These are phyloP conservation scores for Leptosphaerulina australis DNA, from an alignment of 2,329 filamentous ascomycete species.

Conservation along the genomic window DNA sequence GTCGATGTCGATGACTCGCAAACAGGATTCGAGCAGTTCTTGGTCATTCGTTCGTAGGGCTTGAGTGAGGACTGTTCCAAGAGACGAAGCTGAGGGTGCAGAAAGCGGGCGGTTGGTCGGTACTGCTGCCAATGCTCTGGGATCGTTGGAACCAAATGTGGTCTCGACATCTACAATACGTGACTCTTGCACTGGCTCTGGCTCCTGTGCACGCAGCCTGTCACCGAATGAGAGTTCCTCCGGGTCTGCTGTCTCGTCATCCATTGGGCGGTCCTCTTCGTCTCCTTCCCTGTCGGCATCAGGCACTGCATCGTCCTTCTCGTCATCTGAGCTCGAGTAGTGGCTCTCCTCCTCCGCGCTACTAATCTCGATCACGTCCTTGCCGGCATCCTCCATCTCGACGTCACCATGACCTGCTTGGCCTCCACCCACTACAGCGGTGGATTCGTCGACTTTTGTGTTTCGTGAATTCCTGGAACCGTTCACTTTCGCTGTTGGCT, in stretches of 20 bases:
- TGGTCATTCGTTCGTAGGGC: slow-evolving; percentile 91
- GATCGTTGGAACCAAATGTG: slow-evolving; percentile 55
- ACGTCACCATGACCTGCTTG: slow-evolving; percentile 53
- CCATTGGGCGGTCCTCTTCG: slow-evolving; percentile 46
- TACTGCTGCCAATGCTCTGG: slow-evolving; percentile 53
- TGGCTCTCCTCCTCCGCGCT: slow-evolving; percentile 53
- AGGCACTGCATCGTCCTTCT: slow-evolving; percentile 37
- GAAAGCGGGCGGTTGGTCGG: slow-evolving; percentile 57
- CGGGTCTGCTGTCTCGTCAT: slow-evolving; percentile 46
- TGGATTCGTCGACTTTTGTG: slow-evolving; percentile 63
- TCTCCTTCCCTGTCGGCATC: slow-evolving; percentile 29
- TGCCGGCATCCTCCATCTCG: slow-evolving; percentile 43
- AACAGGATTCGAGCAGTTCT: slow-evolving; percentile 87
- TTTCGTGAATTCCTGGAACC: slow-evolving; percentile 58
- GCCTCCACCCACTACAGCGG: slow-evolving; percentile 59
- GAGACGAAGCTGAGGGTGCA: slow-evolving; percentile 74
- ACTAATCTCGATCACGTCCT: slow-evolving; percentile 56
- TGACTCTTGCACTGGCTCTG: slow-evolving; percentile 32
- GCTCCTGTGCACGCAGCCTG: slow-evolving; percentile 70
- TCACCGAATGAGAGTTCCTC: slow-evolving; percentile 83
- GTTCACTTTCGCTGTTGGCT: slow-evolving; percentile 59
- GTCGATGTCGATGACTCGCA: slow-evolving; percentile 76
- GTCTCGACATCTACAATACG: slow-evolving; percentile 74
- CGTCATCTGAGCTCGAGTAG: slow-evolving; percentile 40
- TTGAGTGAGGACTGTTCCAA: slow-evolving; percentile 91